Base-by-base conservation (phyloP, 2,329 filamentous ascomycete species). In the Penicillium polonicum region DNA sequence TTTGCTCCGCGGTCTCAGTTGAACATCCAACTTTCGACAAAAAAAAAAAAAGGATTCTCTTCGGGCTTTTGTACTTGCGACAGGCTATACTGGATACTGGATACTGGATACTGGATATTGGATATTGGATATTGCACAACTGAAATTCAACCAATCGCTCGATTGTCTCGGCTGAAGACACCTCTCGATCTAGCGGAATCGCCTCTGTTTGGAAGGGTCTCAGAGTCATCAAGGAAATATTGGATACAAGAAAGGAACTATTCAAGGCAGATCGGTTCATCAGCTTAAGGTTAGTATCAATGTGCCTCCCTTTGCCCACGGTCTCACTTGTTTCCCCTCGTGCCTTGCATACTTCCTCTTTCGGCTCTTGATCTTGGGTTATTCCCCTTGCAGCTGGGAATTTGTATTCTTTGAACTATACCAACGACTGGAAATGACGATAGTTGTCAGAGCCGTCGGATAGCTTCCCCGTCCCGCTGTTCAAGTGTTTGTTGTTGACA, bases 311-410 rank as follows among this genome's bases (percentile, higher is more conserved):
- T 63, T 64, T 50, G 65, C 62, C 64, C 66, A 66, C 66, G 64
- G 62, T 65, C 65, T 67, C 64, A 65, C 55, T 61, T 53, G 31
- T 42, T 41, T 38, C 60, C 56, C 65, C 62, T 62, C 61, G 69
- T 73, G 70, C 72, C 72, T 74, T 74, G 72, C 71, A 73, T 73
- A 61, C 42, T 59, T 64, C 62, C 65, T 67, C 52, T 71, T 69
- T 62, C 42, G 59, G 60, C 6, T 58, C 53, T 43, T 38, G 31
- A 29, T 46, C 42, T 55, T 59, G 62, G 62, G 58, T 52, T 59
- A 64, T 65, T 65, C 69, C 70, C 71, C 71, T 73, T 73, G 70
- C 71, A 68, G 68, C 45, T 51, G 50, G 50, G 27, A 33, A 25
- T 31, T 70, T 65, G 66, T 72, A 64, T 64, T 57, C 61, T 60